phyloP scores from a whole-genome alignment of 2,329 filamentous ascomycete species.

The Mollisia scopiformis region DNA sequence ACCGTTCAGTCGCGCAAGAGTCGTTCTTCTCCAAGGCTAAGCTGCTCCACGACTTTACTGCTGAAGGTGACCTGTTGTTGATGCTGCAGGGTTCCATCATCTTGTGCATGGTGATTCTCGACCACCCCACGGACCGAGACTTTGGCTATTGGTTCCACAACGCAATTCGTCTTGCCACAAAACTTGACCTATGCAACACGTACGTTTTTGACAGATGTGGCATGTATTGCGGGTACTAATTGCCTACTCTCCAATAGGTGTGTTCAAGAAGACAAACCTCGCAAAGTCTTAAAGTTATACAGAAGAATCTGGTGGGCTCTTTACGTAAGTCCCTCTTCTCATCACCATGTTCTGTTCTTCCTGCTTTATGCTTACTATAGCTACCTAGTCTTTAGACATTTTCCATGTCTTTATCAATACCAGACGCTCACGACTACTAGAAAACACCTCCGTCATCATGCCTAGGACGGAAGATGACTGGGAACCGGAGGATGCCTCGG shows the following conservation, averaged over 20 bases:
- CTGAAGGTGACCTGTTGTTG: constrained; percentile 9
- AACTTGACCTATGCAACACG: constrained; percentile 10
- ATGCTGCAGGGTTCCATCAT: constrained; percentile 11
- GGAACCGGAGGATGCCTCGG: constrained; percentile 12
- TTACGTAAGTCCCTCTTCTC: constrained; percentile 8
- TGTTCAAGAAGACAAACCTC: constrained; percentile 12
- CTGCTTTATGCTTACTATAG: constrained; percentile 4
- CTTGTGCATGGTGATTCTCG: constrained; percentile 9
- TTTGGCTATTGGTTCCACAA: constrained; percentile 14
- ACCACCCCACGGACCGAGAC: constrained; percentile 9
- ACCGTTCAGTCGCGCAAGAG: constrained; percentile 9
- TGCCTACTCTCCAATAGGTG: constrained; percentile 7
- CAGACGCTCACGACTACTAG: constrained; percentile 11
- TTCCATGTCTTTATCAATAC: constrained; percentile 10
- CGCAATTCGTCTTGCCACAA: constrained; percentile 9
- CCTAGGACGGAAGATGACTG: constrained; percentile 12
- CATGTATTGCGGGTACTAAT: constrained; percentile 9
- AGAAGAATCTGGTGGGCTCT: constrained; percentile 8
- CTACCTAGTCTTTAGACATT: constrained; percentile 12
- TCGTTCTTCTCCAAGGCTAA: constrained; percentile 12
- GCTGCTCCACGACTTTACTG: constrained; percentile 11
- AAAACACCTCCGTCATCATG: constrained; percentile 9
- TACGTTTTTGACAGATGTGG: constrained; percentile 5
- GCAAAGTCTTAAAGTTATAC: constrained; percentile 10
- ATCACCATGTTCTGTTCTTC: constrained; percentile 8